phyloP scores from a whole-genome alignment of 306 rosid species.

The Psophocarpus tetragonolobus region DNA sequence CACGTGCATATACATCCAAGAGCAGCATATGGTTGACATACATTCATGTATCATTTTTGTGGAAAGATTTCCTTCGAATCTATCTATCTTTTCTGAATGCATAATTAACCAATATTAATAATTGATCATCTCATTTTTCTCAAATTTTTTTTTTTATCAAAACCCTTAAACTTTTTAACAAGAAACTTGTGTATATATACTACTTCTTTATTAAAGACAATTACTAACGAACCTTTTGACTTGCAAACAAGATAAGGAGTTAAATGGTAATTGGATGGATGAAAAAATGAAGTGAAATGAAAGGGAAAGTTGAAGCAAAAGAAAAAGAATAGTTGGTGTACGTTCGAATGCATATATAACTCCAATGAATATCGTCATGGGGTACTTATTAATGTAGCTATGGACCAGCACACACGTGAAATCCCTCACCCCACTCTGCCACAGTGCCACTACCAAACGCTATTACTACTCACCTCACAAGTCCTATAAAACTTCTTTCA shows the following conservation, averaged over 20 bases:
- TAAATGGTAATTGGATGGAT: background rate
- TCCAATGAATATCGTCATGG: background rate
- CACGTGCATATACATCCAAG: slow-evolving; percentile 4
- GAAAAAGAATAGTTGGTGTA: background rate
- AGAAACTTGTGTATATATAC: background rate
- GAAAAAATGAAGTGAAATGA: background rate
- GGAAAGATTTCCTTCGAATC: background rate
- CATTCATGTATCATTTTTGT: background rate
- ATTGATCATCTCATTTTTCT: background rate
- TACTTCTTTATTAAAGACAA: background rate
- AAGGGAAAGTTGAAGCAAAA: background rate
- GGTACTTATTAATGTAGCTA: background rate
- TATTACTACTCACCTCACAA: background rate
- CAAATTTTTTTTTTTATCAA: too few species aligned
- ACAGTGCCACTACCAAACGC: slow-evolving; percentile 17
- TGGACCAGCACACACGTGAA: slow-evolving; percentile 51
- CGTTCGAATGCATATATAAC: background rate
- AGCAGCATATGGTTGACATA: background rate
- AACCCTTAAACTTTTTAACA: background rate
- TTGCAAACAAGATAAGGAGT: background rate
- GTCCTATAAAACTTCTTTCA: background rate
- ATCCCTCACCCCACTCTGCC: slow-evolving; percentile 11
- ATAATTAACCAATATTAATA: background rate
- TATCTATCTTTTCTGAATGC: background rate
- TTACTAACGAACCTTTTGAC: background rate